Evolutionary conservation across 2,329 filamentous ascomycete genomes (phyloP), one percentile per base, ranked within the genome.

Genomic region (Fonsecaea nubica): DNA sequence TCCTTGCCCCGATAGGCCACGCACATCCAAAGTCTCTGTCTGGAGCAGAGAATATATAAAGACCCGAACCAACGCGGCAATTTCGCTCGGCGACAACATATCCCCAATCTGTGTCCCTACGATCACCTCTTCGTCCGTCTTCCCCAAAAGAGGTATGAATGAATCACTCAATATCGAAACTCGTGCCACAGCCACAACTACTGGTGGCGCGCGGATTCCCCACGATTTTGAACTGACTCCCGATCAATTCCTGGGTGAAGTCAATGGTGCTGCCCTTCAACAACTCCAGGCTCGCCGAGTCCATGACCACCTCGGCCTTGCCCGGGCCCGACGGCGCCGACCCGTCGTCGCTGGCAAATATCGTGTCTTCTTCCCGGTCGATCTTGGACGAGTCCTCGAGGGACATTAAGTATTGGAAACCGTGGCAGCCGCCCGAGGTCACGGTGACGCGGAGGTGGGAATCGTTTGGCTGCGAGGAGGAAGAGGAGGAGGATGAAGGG

Each of bases 361-460:
- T 84, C 0, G 91, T 95, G 76, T 99, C 95, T 74, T 98, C 95
- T 67, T 93, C 89, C 32, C 86, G 76, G 58, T 86, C 83, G 15
- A 90, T 79, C 61, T 87, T 84, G 15, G 80, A 80, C 10, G 77
- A 77, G 18, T 81, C 76, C 58, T 92, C 90, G 3, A 98, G 85
- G 15, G 89, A 92, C 92, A 99, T 97, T 55, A 96, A 82, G 76
- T 99, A 99, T 77, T 99, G 95, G 78, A 99, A 99, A 58, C 95
- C 95, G 79, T 99, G 95, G 78, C 95, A 99, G 63, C 95, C 95
- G 70, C 95, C 95, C 64, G 90, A 92, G 76, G 96, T 93, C 65
- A 99, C 93, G 68, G 91, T 90, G 71, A 99, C 91, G 60, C 94
- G 91, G n/a, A 99, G 85, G 30, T 93, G 92, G 36, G 96, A 87